Evolutionary conservation across 805 yeast species (phyloP).

Genomic region (Hermanozyma aechmeae): DNA sequence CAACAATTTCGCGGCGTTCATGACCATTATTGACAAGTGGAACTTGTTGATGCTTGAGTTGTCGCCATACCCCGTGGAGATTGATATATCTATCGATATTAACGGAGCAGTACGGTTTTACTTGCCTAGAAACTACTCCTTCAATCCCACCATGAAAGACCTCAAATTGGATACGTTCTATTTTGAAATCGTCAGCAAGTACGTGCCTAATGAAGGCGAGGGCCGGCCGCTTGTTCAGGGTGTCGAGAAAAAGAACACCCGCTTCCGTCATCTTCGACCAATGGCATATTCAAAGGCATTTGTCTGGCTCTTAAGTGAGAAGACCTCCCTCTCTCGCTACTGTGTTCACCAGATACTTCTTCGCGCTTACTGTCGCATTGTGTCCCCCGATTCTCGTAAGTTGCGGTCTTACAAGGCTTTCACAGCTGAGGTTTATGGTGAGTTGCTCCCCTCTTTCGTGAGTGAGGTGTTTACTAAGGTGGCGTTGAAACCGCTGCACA

Average conservation of each 20-base stretch:
- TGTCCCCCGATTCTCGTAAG: constrained; percentile 61
- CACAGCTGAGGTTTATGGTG: constrained; percentile 88
- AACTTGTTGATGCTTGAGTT: constrained; percentile 28
- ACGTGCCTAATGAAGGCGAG: no score
- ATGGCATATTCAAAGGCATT: constrained; percentile 9
- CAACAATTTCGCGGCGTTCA: constrained; percentile 25
- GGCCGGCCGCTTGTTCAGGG: no score
- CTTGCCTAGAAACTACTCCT: constrained; percentile 4
- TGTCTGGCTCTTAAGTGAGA: constrained; percentile 3
- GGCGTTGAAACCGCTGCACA: constrained; percentile 39
- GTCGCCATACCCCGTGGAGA: constrained; percentile 18
- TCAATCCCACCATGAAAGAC: constrained; percentile 5
- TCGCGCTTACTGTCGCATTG: constrained; percentile 67
- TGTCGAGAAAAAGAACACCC: no score
- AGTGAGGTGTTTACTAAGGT: constrained; percentile 55
- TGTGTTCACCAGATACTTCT: constrained; percentile 53
- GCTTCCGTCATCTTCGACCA: constrained; percentile 10
- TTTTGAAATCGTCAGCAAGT: constrained; percentile 9
- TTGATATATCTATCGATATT: constrained; percentile 10
- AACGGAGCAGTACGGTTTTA: constrained; percentile 8
- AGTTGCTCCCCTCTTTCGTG: constrained; percentile 69
- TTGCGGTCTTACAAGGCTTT: constrained; percentile 73
- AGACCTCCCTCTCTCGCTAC: not conserved
- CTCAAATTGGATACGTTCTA: constrained; percentile 7
- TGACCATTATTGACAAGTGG: constrained; percentile 33